These are phyloP conservation scores for Protea cynaroides DNA, from an alignment of 164 flowering plant genomes.

Conservation along the genomic window DNA sequence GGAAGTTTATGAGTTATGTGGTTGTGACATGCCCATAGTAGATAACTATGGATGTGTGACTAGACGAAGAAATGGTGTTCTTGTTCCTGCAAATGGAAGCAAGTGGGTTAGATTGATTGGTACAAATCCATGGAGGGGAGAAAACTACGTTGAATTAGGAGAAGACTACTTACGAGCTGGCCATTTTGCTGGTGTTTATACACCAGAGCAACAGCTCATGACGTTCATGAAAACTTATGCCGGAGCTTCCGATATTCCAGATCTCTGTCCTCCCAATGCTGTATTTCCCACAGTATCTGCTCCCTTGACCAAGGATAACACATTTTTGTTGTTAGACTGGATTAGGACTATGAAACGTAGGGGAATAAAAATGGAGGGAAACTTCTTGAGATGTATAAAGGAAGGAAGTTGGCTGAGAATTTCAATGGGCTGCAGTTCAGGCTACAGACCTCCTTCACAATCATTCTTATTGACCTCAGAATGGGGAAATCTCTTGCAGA, in stretches of 20 bases:
- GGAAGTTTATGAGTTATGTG: slow-evolving; percentile 24
- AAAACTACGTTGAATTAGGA: slow-evolving; percentile 40
- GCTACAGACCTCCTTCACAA: slow-evolving; percentile 47
- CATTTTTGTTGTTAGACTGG: slow-evolving; percentile 52
- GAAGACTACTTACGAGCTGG: slow-evolving; percentile 39
- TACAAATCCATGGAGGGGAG: slow-evolving; percentile 52
- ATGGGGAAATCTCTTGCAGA: slow-evolving; percentile 43
- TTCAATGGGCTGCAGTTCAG: slow-evolving; percentile 25
- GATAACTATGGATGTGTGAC: slow-evolving; percentile 34
- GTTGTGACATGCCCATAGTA: slow-evolving; percentile 30
- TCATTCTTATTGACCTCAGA: slow-evolving; percentile 37
- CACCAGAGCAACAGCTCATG: slow-evolving; percentile 22
- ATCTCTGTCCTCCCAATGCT: slow-evolving; percentile 46
- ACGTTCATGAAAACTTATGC: slow-evolving; percentile 25
- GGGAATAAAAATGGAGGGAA: slow-evolving; percentile 19
- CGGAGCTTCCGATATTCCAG: slow-evolving; percentile 56
- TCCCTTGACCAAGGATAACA: slow-evolving; percentile 47
- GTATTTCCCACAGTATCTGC: slow-evolving; percentile 31
- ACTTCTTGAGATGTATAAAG: slow-evolving; percentile 41
- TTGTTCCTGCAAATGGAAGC: slow-evolving; percentile 60
- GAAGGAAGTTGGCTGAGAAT: slow-evolving; percentile 55
- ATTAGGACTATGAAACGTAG: slow-evolving; percentile 22
- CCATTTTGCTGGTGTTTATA: slow-evolving; percentile 27
- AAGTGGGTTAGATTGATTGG: slow-evolving; percentile 47
- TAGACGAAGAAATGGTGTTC: slow-evolving; percentile 25